Evolutionary conservation across 2,329 filamentous ascomycete genomes (phyloP).

Genomic region (Aspergillus sp.): DNA sequence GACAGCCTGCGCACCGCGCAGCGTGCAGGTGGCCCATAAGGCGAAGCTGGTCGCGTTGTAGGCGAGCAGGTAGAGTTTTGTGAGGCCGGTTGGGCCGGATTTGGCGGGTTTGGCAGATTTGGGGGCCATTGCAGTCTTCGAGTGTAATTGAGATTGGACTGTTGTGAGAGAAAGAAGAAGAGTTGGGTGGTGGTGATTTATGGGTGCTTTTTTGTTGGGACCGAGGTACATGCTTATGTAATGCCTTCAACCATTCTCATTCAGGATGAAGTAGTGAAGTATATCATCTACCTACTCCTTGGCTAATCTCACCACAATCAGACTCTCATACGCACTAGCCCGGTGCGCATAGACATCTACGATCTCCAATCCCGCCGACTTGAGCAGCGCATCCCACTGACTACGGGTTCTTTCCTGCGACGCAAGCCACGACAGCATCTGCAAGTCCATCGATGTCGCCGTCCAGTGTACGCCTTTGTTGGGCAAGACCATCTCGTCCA

Average conservation of each 20-base stretch:
- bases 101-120: slow-evolving; percentile 10
- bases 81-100: slow-evolving; percentile 43
- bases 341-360: too few relatives aligned
- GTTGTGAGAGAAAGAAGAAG: too few relatives aligned
- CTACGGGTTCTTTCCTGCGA: neutral
- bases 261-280: too few relatives aligned
- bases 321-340: too few relatives aligned
- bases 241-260: too few relatives aligned
- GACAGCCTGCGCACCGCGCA: slow-evolving; percentile 60
- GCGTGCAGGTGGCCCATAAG: slow-evolving; percentile 76
- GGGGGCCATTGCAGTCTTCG: slow-evolving; percentile 2
- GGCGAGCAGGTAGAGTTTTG: slow-evolving; percentile 67
- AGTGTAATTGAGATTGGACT: too few relatives aligned
- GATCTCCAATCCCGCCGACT: too few relatives aligned
- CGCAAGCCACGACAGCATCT: slow-evolving; percentile 4
- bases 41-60: slow-evolving; percentile 80
- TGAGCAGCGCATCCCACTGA: neutral
- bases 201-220: too few relatives aligned
- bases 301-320: too few relatives aligned
- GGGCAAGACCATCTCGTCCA: slow-evolving; percentile 10
- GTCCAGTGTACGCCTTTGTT: neutral
- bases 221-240: too few relatives aligned
- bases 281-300: too few relatives aligned
- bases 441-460: slow-evolving; percentile 1
- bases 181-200: too few relatives aligned